A percentile compares a stretch with the other conserved stretches of the same genome.
These are phyloP conservation scores for Rhodotorula kratochvilovae DNA, from an alignment of 768 basidiomycete species.

Conservation along the genomic window DNA sequence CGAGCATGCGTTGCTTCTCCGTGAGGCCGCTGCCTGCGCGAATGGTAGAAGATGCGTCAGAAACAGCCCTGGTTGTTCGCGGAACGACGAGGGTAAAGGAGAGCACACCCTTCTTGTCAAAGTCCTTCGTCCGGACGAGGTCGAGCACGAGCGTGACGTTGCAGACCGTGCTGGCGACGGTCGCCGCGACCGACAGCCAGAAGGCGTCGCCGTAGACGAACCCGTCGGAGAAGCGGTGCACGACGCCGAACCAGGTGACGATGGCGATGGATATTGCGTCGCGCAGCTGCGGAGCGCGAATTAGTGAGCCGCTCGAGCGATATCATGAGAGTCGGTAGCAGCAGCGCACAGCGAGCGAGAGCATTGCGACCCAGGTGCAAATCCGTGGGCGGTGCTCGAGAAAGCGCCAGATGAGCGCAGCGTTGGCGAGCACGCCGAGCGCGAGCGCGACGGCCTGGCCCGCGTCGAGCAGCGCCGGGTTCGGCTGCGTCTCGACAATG, in stretches of 20 bases:
- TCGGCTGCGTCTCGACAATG: slow-evolving; percentile 17
- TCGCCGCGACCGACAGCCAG: slow-evolving; percentile 75
- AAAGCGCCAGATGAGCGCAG: slow-evolving; percentile 65
- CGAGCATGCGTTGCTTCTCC: slow-evolving; percentile 68
- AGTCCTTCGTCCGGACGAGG: slow-evolving; percentile 58
- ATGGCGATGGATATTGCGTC: slow-evolving; percentile 65
- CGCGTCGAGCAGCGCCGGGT: slow-evolving; percentile 53
- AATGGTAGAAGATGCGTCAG: not conserved
- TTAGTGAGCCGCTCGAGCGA: too few relatives aligned
- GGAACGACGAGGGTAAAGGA: too few relatives aligned
- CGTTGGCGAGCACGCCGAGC: slow-evolving; percentile 65
- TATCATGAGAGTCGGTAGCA: too few relatives aligned
- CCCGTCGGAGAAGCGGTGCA: slow-evolving; percentile 60
- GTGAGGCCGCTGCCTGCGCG: slow-evolving; percentile 58
- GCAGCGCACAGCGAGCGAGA: slow-evolving; percentile 41
- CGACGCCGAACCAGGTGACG: slow-evolving; percentile 61
- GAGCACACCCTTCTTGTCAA: slow-evolving; percentile 46
- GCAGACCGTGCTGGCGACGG: slow-evolving; percentile 60
- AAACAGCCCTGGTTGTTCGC: not conserved
- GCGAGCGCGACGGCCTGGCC: slow-evolving; percentile 64
- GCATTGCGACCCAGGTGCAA: slow-evolving; percentile 1
- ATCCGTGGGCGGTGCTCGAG: slow-evolving; percentile 52
- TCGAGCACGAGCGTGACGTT: slow-evolving; percentile 68
- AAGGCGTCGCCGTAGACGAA: slow-evolving; percentile 56
- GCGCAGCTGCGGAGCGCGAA: not conserved